These are phyloP conservation scores for Tetrahymena borealis DNA, from an alignment of 73 alveolate genomes.

Conservation along the genomic window DNA sequence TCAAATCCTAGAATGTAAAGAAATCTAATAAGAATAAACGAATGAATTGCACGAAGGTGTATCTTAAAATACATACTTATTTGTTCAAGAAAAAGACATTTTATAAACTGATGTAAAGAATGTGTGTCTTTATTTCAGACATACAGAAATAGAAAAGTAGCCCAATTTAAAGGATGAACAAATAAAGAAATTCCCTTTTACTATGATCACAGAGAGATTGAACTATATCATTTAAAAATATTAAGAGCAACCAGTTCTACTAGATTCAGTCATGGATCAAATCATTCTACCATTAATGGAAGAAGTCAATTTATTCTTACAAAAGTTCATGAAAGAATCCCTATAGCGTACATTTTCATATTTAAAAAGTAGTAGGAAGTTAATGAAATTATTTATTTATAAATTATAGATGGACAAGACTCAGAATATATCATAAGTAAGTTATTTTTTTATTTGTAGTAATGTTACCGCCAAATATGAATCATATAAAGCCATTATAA, in stretches of 20 bases:
- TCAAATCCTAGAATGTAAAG: neutral
- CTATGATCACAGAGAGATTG: constrained; percentile 19
- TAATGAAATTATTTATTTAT: neutral
- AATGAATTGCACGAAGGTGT: constrained; percentile 20
- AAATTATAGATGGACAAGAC: constrained; percentile 1
- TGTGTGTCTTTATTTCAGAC: constrained; percentile 25
- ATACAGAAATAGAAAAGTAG: constrained; percentile 9
- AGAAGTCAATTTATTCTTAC: neutral
- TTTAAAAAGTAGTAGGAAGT: neutral
- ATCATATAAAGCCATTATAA: no score
- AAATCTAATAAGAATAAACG: constrained; percentile 3
- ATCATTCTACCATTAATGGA: constrained; percentile 19
- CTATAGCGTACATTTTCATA: neutral
- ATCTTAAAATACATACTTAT: neutral
- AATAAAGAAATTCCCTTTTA: constrained; percentile 23
- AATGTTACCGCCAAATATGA: no score
- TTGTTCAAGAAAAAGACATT: constrained; percentile 16
- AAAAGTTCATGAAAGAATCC: neutral
- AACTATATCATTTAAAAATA: constrained; percentile 35
- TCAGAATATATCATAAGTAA: neutral
- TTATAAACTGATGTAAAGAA: constrained; percentile 21
- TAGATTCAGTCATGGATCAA: constrained; percentile 20
- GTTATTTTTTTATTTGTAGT: neutral
- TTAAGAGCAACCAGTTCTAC: constrained; percentile 10
- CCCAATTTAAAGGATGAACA: neutral